Base-by-base conservation (phyloP, 108 stramenopile genomes). In the Nannochloropsis gaditana region DNA sequence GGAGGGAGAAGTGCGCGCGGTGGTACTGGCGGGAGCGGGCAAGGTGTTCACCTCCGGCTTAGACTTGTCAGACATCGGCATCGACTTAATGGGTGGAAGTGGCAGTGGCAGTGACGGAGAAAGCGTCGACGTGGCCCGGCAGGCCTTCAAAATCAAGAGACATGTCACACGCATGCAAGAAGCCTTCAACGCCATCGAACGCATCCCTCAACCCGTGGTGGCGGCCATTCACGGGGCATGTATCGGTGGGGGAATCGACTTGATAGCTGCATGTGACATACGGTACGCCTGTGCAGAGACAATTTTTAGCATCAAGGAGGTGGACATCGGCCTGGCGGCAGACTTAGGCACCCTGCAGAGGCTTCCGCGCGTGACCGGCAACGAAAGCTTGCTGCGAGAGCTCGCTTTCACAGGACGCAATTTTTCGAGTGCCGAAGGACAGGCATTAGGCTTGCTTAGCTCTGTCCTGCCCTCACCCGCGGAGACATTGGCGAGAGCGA, bases 291-390 rank as follows among this genome's bases (percentile, higher is more conserved):
- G 88, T 42, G 43, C 82, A 31, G 89, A 92, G 11, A 91, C 92
- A 2, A 83, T 80, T 44, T 91, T 92, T 79, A 89, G 85, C 44
- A 80, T 92, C 42, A 91, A 92, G 85, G 91, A 91, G 87, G 91
- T 80, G 80, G 90, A 90, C 21, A 79, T 92, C 43, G 92, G 91
- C 44, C n/a, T 92, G 11, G 92, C 91, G 17, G 92, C 92, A 17
- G 92, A 92, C 84, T 89, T 92, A 6, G 92, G 92, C 82, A 92
- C 92, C 9, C 79, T 91, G 45, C 91, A 91, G 88, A 79, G 91
- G 9, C 86, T 92, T n/a, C 92, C 91, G 44, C 91, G 90, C 88
- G 44, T 90, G 10, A 85, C 90, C 42, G 92, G 92, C 41, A 90
- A 86, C 79, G 90, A 90, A 21, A 88, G 87, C 44, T 86, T 90